phyloP scores from a whole-genome alignment of 2,329 filamentous ascomycete genomes.

The Dryadomyces quercus-mongolicae region DNA sequence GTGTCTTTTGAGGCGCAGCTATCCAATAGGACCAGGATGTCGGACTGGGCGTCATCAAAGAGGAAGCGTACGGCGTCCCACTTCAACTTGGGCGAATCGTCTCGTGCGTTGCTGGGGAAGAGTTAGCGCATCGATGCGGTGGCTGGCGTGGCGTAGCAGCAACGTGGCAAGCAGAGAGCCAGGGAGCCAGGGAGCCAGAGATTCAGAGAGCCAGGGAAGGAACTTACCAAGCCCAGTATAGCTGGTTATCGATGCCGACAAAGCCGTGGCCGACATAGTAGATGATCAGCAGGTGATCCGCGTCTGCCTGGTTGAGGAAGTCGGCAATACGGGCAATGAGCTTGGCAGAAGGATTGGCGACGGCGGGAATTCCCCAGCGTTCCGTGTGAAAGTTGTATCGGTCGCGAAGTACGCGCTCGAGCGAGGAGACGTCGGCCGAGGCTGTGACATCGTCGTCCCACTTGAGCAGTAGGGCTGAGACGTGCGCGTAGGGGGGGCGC shows the following conservation, averaged over 20 bases:
- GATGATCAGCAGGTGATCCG: slow-evolving; percentile 50
- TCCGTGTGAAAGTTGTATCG: slow-evolving; percentile 50
- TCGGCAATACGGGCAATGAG: slow-evolving; percentile 47
- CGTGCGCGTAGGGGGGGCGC: slow-evolving; percentile 41
- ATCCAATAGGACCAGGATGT: slow-evolving; percentile 51
- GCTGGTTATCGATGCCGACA: slow-evolving; percentile 43
- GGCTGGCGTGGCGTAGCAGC: neutral
- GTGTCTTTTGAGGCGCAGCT: slow-evolving; percentile 45
- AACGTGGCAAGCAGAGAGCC: too few species aligned
- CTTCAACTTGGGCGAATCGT: slow-evolving; percentile 48
- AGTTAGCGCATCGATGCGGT: slow-evolving; percentile 12
- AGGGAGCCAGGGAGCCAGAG: too few species aligned
- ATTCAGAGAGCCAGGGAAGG: slow-evolving; percentile 5
- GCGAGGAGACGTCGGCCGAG: slow-evolving; percentile 38
- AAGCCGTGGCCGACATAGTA: slow-evolving; percentile 54
- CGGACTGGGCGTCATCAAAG: slow-evolving; percentile 50
- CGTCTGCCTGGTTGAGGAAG: slow-evolving; percentile 44
- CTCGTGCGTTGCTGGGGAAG: slow-evolving; percentile 38
- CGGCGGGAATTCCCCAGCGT: slow-evolving; percentile 47
- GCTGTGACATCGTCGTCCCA: slow-evolving; percentile 49
- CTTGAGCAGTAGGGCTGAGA: slow-evolving; percentile 47
- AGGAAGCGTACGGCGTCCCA: slow-evolving; percentile 52
- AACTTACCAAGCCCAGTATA: slow-evolving; percentile 56
- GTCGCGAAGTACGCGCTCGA: slow-evolving; percentile 47
- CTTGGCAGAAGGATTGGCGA: slow-evolving; percentile 47